phyloP scores from a whole-genome alignment of 2,329 filamentous ascomycete genomes.

The Apiospora pterosperma region DNA sequence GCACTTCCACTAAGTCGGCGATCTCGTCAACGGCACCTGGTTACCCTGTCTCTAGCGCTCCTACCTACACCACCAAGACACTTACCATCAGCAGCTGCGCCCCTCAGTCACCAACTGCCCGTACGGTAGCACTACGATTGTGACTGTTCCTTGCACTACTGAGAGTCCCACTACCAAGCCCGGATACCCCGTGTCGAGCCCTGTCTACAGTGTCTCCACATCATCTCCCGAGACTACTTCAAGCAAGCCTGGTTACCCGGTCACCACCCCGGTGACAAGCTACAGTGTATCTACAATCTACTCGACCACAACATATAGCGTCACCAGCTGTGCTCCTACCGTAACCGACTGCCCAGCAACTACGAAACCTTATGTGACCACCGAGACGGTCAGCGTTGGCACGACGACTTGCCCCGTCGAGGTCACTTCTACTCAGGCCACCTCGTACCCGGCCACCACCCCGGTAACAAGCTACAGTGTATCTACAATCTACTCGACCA shows the following conservation, averaged over 20 bases:
- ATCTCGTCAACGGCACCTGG: background rate
- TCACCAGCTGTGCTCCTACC: background rate
- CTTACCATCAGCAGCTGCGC: too few relatives aligned
- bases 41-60: background rate
- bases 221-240: background rate
- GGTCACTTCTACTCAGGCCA: background rate
- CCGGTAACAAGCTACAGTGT: background rate
- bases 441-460: background rate
- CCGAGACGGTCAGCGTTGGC: background rate
- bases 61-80: too few relatives aligned
- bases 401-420: background rate
- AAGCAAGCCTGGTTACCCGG: background rate
- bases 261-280: background rate
- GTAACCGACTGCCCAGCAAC: background rate
- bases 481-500: background rate
- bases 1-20: background rate
- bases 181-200: background rate
- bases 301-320: background rate
- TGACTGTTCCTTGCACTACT: too few relatives aligned
- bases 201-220: background rate
- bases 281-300: background rate
- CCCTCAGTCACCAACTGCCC: too few relatives aligned
- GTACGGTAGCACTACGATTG: too few relatives aligned
- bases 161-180: too few relatives aligned
- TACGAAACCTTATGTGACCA: background rate